Base-by-base conservation (phyloP, 1,139 yeast species). In the Torulaspora globosa region DNA sequence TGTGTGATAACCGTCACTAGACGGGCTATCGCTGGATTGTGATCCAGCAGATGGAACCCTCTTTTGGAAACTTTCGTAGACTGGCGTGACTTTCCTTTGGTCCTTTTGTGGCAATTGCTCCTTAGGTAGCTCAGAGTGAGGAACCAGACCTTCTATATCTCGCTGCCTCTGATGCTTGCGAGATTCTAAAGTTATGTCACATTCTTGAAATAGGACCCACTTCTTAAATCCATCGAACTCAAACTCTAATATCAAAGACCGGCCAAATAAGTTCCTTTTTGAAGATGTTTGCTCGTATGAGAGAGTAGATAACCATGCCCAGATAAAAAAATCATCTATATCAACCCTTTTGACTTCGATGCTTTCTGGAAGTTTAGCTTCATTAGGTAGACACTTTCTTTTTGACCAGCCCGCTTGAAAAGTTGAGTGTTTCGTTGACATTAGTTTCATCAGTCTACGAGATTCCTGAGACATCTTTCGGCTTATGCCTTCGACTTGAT, bases 261-360 rank as follows among this genome's bases (percentile, higher is more conserved):
- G 75, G 5, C 96, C 96, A 70, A 88, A 88, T 1, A 82, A 66
- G 27, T 76, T 75, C 63, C 84, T 84, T 55, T 82, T 78, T 26
- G 70, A 68, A 32, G 75, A 71, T 0, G 89, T 80, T 61, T 86
- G 87, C 59, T 88, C 96, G 36, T 81, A 76, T 0, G 87, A 87
- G 23, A 87, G 65, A 1, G 89, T 77, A 2, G 89, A 80, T 56
- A 87, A 70, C 96, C 96, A 88, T 0, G 95, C 79, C 96, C 96
- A 88, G 24, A 87, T 85, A 59, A 83, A 87, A 61, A 84, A 88
- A 61, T 88, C 96, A 65, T 86, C 95, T 27, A 88, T 78, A 1
- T 87, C 75, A 1, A 85, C 83, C 51, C 85, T 77, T 14, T 73
- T 67, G 1, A 87, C 80, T 26, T 80, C 76, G 8, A 70, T 66